phyloP scores from a whole-genome alignment of 352 stramenopile species.

The Elongisporangium undulatum region DNA sequence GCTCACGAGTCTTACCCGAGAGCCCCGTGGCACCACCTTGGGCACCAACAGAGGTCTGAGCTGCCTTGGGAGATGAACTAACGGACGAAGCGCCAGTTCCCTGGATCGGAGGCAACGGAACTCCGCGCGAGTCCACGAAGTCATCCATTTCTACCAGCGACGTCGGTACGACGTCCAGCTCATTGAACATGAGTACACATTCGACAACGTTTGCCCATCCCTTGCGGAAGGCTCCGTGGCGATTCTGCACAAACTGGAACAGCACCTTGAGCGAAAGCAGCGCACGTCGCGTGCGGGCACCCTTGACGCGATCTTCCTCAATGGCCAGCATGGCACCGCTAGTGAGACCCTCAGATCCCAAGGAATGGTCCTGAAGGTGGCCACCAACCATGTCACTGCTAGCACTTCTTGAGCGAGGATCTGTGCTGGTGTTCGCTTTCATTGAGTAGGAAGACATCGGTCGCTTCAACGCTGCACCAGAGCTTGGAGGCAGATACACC shows the following conservation, averaged over 20 bases:
- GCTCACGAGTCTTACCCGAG: conserved; percentile 73
- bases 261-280: conserved; percentile 74
- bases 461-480: conserved; percentile 16
- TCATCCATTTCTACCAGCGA: conserved; percentile 88
- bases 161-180: conserved; percentile 77
- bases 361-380: not conserved
- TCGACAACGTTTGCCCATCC: conserved; percentile 81
- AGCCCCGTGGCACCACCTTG: conserved; percentile 31
- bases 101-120: conserved; percentile 75
- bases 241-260: conserved; percentile 84
- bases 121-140: conserved; percentile 80
- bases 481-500: conserved; percentile 62
- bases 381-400: conserved; percentile 11
- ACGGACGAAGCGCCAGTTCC: conserved; percentile 19
- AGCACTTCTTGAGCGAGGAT: not conserved
- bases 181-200: conserved; percentile 87
- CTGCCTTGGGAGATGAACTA: conserved; percentile 19
- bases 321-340: conserved; percentile 10
- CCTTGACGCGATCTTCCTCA: conserved; percentile 60
- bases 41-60: conserved; percentile 3
- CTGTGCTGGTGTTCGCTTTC: not conserved
- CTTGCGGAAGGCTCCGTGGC: conserved; percentile 71
- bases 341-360: not conserved
- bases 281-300: conserved; percentile 70
- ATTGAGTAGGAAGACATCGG: conserved; percentile 4